phyloP scores from a whole-genome alignment of 2,329 filamentous ascomycete genomes.

The Colletotrichum liriopes region DNA sequence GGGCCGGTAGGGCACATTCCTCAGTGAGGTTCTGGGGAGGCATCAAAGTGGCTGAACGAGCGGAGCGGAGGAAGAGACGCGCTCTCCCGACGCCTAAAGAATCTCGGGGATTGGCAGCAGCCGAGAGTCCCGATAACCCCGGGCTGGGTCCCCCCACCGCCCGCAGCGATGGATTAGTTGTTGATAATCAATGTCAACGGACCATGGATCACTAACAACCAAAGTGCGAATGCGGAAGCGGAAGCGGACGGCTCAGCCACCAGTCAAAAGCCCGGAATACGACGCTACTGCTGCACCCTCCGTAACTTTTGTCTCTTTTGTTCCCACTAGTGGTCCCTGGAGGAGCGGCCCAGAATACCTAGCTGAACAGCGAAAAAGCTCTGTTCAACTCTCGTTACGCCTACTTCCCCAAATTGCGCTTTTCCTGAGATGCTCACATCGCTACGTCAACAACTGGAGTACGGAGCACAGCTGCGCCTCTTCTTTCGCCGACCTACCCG shows the following conservation, averaged over 20 bases:
- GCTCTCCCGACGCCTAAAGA: slow-evolving; percentile 4
- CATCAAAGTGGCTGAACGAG: slow-evolving; percentile 2
- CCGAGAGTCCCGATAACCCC: slow-evolving; percentile 38
- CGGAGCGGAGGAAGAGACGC: slow-evolving; percentile 8
- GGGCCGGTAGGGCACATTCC: background rate
- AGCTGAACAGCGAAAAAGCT: background rate
- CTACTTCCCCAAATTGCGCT: background rate
- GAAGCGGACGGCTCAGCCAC: slow-evolving; percentile 33
- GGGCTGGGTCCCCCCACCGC: slow-evolving; percentile 13
- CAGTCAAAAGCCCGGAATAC: slow-evolving; percentile 24
- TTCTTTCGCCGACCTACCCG: background rate
- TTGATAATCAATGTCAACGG: background rate
- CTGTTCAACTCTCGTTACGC: background rate
- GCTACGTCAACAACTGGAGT: background rate
- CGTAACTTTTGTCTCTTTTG: slow-evolving; percentile 16
- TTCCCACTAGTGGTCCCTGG: background rate
- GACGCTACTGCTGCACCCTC: slow-evolving; percentile 38
- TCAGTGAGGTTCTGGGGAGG: background rate
- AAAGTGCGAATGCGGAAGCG: slow-evolving; percentile 37
- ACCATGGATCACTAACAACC: slow-evolving; percentile 6
- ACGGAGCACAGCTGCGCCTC: background rate
- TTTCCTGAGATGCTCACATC: background rate
- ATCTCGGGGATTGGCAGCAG: slow-evolving; percentile 29
- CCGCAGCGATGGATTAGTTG: slow-evolving; percentile 13
- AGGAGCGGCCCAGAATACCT: too few species aligned